These are phyloP conservation scores for Andrographis paniculata DNA, from an alignment of 305 asterid species.

Conservation along the genomic window DNA sequence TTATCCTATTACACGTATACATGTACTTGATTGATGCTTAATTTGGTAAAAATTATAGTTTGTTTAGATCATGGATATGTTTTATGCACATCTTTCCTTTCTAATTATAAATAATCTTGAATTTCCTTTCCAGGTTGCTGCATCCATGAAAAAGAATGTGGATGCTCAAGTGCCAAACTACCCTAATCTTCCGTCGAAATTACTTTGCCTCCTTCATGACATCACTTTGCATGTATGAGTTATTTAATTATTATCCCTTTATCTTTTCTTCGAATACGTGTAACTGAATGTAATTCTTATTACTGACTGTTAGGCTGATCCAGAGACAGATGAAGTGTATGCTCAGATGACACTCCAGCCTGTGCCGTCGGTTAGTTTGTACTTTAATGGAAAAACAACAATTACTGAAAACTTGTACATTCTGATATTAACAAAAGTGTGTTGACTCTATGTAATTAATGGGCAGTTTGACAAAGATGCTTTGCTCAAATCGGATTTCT, in stretches of 20 bases:
- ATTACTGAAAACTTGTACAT: too few species aligned
- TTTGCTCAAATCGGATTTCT: slow-evolving; percentile 71
- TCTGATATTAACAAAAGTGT: not conserved
- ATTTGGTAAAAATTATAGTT: too few species aligned
- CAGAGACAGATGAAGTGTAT: slow-evolving; percentile 87
- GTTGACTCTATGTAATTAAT: not conserved
- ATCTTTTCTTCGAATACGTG: not conserved
- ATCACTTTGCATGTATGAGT: slow-evolving; percentile 76
- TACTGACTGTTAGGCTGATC: slow-evolving; percentile 50
- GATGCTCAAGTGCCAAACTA: slow-evolving; percentile 83
- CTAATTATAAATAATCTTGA: slow-evolving; percentile 7
- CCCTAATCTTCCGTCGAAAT: slow-evolving; percentile 76
- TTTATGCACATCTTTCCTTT: too few species aligned
- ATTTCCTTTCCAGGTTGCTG: slow-evolving; percentile 66
- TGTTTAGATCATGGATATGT: too few species aligned
- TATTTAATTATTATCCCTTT: not conserved
- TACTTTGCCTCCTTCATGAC: slow-evolving; percentile 77
- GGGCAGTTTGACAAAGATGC: slow-evolving; percentile 90
- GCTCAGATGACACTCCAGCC: slow-evolving; percentile 98
- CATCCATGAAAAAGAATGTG: slow-evolving; percentile 78
- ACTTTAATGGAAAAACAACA: not conserved
- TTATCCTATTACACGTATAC: too few species aligned
- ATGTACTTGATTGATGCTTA: too few species aligned
- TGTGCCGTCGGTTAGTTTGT: slow-evolving; percentile 58
- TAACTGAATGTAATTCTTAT: not conserved